Conservation (phyloP, 2,329 filamentous ascomycete species). For the Apiospora marii region DNA sequence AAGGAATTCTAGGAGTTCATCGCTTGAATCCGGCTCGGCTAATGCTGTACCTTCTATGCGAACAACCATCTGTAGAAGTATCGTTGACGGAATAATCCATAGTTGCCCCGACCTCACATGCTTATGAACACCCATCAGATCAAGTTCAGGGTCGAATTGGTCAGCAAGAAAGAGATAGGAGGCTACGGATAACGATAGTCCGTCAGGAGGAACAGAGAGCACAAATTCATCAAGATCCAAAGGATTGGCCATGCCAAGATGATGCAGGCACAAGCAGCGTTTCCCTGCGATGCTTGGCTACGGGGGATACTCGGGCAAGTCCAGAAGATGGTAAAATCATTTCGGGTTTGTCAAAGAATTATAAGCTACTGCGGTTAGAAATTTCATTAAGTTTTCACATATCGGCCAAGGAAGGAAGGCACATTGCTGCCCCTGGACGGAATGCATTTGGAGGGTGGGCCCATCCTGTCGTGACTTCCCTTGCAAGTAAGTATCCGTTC, state of each 20-base stretch:
- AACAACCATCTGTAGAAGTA: slow-evolving; percentile 26
- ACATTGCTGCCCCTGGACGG: neutral
- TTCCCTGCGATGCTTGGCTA: neutral
- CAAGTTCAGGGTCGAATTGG: neutral
- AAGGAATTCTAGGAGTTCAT: slow-evolving; percentile 24
- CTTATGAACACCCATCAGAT: slow-evolving; percentile 4
- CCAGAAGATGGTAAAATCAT: too few relatives aligned
- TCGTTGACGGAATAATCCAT: slow-evolving; percentile 24
- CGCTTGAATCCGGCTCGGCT: neutral
- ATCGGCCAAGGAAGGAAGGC: neutral
- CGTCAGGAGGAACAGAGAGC: slow-evolving; percentile 14
- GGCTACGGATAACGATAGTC: slow-evolving; percentile 22
- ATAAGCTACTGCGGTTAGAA: neutral
- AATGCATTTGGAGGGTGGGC: neutral
- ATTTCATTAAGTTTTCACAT: too few relatives aligned
- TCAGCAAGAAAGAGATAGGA: slow-evolving; percentile 25
- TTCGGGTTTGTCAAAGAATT: neutral
- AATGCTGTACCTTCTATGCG: neutral
- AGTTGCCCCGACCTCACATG: slow-evolving; percentile 22
- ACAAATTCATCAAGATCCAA: slow-evolving; percentile 22
- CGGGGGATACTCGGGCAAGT: too few relatives aligned
- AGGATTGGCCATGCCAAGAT: slow-evolving; percentile 20
- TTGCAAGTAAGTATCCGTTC: neutral
- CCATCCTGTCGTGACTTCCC: neutral
- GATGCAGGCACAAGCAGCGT: neutral